Conservation (phyloP, 75 land plant genomes). For the Cunninghamia lanceolata region DNA sequence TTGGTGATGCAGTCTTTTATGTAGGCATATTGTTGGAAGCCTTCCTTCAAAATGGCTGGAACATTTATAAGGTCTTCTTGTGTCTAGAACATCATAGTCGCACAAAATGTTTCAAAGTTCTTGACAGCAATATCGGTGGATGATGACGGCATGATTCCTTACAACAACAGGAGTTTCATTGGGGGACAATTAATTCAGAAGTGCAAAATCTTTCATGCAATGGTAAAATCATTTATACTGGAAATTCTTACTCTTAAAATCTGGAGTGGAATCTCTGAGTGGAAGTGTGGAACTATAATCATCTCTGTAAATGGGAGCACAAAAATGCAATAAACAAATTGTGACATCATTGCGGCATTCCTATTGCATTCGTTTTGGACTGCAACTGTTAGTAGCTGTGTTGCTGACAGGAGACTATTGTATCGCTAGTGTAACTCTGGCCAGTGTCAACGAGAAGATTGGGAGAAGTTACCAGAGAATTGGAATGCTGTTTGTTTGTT, state of each 20-base stretch:
- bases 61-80: neutral
- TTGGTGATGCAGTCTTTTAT: neutral
- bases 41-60: neutral
- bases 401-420: neutral
- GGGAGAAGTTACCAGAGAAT: neutral
- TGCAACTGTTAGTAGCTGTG: neutral
- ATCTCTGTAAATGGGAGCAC: neutral
- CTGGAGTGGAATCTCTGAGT: neutral
- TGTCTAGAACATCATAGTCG: neutral
- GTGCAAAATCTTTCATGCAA: neutral
- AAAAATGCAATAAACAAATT: neutral
- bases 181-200: neutral
- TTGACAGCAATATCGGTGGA: neutral
- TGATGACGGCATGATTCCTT: neutral
- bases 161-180: neutral
- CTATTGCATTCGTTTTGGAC: neutral
- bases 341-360: neutral
- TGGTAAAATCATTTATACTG: neutral
- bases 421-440: neutral
- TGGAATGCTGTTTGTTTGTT: neutral
- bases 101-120: neutral
- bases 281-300: neutral
- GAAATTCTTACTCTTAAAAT: neutral
- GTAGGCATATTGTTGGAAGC: neutral
- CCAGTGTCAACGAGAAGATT: neutral